phyloP scores from a whole-genome alignment of 805 yeast genomes.

The Wickerhamiella qilinensis region DNA sequence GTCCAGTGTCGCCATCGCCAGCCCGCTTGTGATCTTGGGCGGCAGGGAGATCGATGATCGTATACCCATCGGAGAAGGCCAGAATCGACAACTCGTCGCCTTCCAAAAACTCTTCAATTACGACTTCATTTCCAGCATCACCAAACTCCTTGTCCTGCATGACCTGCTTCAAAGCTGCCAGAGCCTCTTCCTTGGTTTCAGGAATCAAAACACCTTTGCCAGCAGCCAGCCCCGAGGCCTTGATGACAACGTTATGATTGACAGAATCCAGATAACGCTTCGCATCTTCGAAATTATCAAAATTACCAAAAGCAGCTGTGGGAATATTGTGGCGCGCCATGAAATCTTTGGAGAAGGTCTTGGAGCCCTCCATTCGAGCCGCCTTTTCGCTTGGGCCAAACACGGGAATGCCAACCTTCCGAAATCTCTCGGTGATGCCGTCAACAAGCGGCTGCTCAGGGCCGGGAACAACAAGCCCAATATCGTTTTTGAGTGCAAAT shows the following conservation, averaged over 20 bases:
- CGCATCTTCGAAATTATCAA: slow-evolving; percentile 63
- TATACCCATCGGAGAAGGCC: slow-evolving; percentile 87
- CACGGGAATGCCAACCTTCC: slow-evolving; percentile 78
- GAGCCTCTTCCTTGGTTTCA: slow-evolving; percentile 65
- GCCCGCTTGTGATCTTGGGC: slow-evolving; percentile 97
- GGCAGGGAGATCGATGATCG: slow-evolving; percentile 79
- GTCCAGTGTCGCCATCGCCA: slow-evolving; percentile 84
- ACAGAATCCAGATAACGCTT: slow-evolving; percentile 46
- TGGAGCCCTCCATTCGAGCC: slow-evolving; percentile 92
- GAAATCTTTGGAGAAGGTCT: slow-evolving; percentile 82
- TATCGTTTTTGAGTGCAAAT: slow-evolving; percentile 52
- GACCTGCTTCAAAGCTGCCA: slow-evolving; percentile 64
- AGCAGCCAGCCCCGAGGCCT: slow-evolving; percentile 96
- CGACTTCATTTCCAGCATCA: slow-evolving; percentile 84
- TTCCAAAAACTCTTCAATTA: slow-evolving; percentile 86
- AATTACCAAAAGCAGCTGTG: slow-evolving; percentile 79
- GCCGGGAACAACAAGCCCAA: slow-evolving; percentile 80
- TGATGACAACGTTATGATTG: slow-evolving; percentile 69
- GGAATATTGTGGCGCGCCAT: slow-evolving; percentile 89
- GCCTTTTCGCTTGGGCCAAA: slow-evolving; percentile 92
- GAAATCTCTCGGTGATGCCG: slow-evolving; percentile 63
- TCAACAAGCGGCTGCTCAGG: slow-evolving; percentile 99
- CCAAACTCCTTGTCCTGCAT: slow-evolving; percentile 89
- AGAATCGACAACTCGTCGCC: slow-evolving; percentile 94
- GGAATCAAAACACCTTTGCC: slow-evolving; percentile 98